Evolutionary conservation across 768 basidiomycete species (phyloP), one percentile per base, ranked within the genome.

Genomic region (Mycena floridula): DNA sequence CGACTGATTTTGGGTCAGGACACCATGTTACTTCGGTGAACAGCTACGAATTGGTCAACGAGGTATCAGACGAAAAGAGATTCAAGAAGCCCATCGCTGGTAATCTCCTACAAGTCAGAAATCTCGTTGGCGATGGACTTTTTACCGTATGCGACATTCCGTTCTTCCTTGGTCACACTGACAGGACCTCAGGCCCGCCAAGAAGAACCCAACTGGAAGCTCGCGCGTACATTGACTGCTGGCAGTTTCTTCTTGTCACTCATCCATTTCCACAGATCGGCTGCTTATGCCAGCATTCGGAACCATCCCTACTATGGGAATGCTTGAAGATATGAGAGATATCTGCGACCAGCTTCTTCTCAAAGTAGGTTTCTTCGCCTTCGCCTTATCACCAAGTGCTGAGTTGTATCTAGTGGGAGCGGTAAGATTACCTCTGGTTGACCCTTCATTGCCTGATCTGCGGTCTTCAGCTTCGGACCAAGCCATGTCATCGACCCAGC

Each of bases 301-400:
- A 13, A 65, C 71, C 2, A 53, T 60, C 12, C 58, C 63, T 2
- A 66, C 75, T 32, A 63, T 63, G 25, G 62, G 59, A 43, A 75
- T 77, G 74, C 68, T 73, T 49, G 63, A 65, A 23, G 68, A 69
- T 43, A 75, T 74, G 73, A 52, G 63, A 6, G 74, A 75, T 47
- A 66, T 74, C 30, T 60, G 59, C 5, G 55, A 59, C 23, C 73
- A 74, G 53, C 61, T 76, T 41, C 46, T 70, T 4, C 50, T 66
- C 21, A 72, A 73, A 49, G 53, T 55, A 2, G 27, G 45, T 15
- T 25, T 16, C 8, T 16, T 3, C 18, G 7, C 11, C 24, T 25
- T 4, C 9, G 11, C 16, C 3, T 11, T 13, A 23, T 40, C n/a
- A n/a, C n/a, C n/a, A n/a, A n/a, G n/a, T n/a, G n/a, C n/a, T n/a